A percentile compares a stretch with the other conserved stretches of the same genome.
These are phyloP conservation scores for Bisporella sp. DNA, from an alignment of 2,329 filamentous ascomycete genomes.

Conservation along the genomic window DNA sequence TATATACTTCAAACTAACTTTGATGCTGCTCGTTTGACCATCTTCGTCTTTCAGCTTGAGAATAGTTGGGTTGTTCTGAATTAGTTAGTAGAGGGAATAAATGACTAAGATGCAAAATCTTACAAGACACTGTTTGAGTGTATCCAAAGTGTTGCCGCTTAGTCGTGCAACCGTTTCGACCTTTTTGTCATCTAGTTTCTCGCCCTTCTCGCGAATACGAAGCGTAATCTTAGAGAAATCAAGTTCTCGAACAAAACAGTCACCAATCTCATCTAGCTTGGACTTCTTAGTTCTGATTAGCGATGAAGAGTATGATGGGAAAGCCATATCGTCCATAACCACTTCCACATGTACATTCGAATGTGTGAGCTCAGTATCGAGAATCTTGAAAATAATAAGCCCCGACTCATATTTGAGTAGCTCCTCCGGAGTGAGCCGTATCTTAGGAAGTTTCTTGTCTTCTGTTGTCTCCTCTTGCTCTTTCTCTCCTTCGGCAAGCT, in stretches of 20 bases:
- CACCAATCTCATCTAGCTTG: conserved; percentile 86
- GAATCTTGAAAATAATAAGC: conserved; percentile 86
- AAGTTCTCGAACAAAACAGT: conserved; percentile 94
- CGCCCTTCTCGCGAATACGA: conserved; percentile 72
- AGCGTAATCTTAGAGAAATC: conserved; percentile 92
- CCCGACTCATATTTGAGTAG: conserved; percentile 83
- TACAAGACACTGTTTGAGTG: conserved; percentile 80
- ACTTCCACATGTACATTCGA: conserved; percentile 75
- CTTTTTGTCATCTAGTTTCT: conserved; percentile 61
- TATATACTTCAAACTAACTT: conserved; percentile 89
- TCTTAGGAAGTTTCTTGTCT: conserved; percentile 59
- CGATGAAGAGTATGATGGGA: conserved; percentile 78
- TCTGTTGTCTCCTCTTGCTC: conserved; percentile 38
- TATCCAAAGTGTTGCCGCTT: conserved; percentile 77
- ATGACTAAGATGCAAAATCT: conserved; percentile 26
- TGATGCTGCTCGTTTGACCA: conserved; percentile 71
- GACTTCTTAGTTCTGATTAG: conserved; percentile 62
- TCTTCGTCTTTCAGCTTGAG: conserved; percentile 74
- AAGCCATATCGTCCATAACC: conserved; percentile 89
- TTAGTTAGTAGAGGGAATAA: conserved; percentile 8
- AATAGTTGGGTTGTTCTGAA: conserved; percentile 78
- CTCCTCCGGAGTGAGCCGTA: conserved; percentile 73
- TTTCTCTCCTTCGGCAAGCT: conserved; percentile 24
- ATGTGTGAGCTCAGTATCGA: conserved; percentile 79
- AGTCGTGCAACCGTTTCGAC: conserved; percentile 76